phyloP scores from a whole-genome alignment of 192 early-diverging fungal genomes.

The Pilaira anomala region DNA sequence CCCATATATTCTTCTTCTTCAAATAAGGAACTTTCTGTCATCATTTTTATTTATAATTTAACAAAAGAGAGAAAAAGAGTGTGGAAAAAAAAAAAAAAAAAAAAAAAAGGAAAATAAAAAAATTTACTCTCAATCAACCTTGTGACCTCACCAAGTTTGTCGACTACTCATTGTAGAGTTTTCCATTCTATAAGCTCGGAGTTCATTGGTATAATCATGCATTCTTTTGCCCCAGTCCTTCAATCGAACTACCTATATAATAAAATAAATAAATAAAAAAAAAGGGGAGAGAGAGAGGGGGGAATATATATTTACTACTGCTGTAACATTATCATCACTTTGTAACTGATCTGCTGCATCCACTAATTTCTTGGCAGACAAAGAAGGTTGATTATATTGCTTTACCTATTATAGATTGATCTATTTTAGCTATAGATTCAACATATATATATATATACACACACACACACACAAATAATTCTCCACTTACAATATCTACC shows the following conservation, averaged over 20 bases:
- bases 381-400: constrained; percentile 52
- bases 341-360: constrained; percentile 62
- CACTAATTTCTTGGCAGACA: constrained; percentile 55
- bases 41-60: background rate
- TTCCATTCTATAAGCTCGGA: constrained; percentile 56
- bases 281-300: too few species aligned
- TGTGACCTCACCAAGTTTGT: constrained; percentile 30
- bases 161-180: constrained; percentile 39
- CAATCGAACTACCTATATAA: constrained; percentile 58
- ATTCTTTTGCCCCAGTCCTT: constrained; percentile 67
- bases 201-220: constrained; percentile 63
- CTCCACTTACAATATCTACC: constrained; percentile 54
- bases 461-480: background rate
- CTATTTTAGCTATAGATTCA: background rate
- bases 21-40: constrained; percentile 18
- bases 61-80: background rate
- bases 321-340: constrained; percentile 69
- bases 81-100: constrained; percentile 2
- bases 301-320: constrained; percentile 46
- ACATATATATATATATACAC: background rate
- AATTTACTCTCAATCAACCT: background rate
- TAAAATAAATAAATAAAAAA: background rate
- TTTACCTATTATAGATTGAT: constrained; percentile 40
- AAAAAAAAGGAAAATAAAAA: constrained; percentile 8
- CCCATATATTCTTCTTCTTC: constrained; percentile 32